A percentile compares a stretch with the other conserved stretches of the same genome.
Evolutionary conservation across 2,329 filamentous ascomycete species (phyloP).

Genomic region (Aspergillus piperis): DNA sequence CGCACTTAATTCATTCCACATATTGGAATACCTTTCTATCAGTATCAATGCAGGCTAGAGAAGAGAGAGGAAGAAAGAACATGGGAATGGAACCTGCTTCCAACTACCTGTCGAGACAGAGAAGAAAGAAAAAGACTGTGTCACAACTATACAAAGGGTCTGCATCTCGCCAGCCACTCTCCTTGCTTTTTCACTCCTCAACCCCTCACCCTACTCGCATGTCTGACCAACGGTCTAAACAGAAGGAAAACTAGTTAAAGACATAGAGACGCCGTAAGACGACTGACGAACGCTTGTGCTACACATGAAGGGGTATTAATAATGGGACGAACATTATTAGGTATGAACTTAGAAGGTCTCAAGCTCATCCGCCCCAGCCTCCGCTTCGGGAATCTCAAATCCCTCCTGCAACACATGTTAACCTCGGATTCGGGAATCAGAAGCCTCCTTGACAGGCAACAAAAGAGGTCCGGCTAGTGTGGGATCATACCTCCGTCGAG

Average conservation of each 20-base stretch:
- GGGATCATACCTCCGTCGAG: constrained; percentile 74
- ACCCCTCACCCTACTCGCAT: background rate
- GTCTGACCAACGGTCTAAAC: background rate
- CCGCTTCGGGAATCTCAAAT: constrained; percentile 36
- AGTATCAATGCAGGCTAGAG: too few species aligned
- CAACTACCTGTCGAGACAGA: background rate
- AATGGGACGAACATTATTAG: constrained; percentile 17
- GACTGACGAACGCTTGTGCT: constrained; percentile 20
- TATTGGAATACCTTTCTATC: too few species aligned
- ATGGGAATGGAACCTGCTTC: background rate
- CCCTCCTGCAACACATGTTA: constrained; percentile 27
- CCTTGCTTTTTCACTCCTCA: background rate
- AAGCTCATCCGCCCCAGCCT: constrained; percentile 30
- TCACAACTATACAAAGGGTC: background rate
- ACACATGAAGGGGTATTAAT: constrained; percentile 28
- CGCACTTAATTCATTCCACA: too few species aligned
- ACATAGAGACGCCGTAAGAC: background rate
- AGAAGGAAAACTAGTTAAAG: background rate
- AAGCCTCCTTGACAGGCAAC: background rate
- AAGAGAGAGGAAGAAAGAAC: too few species aligned
- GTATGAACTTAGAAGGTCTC: constrained; percentile 31
- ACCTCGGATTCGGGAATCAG: background rate
- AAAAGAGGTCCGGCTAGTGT: background rate
- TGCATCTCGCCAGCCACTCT: background rate
- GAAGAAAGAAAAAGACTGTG: background rate